Base-by-base conservation (phyloP, 305 asterid genomes). In the Rubia balearica region DNA sequence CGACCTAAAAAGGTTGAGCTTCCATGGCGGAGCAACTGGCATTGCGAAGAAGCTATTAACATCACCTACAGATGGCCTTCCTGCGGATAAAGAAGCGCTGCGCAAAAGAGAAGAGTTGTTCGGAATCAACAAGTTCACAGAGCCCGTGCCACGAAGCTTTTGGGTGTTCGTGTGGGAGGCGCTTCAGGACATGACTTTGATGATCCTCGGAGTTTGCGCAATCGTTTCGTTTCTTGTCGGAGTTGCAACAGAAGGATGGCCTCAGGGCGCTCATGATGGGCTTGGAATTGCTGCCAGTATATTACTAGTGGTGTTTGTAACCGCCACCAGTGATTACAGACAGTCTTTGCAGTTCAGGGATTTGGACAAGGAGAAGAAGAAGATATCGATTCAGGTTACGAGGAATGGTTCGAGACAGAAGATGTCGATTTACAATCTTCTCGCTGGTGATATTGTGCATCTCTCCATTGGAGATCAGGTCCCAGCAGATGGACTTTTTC, bases 391-490 rank as follows among this genome's bases (percentile, higher is more conserved):
- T 53, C 96, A 92, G 75, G 98, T 90, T 60, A 90, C 94, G 0
- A 83, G 98, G 70, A 77, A 85, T 4, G 95, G 95, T 1, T 92
- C 80, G 65, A 69, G 97, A 45, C 87, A 87, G 62, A 89, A 83
- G 81, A 81, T 86, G 87, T 92, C 98, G 0, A 89, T 92, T 61
- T 90, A 87, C 36, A 79, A 82, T 22, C 80, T 92, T 1, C 82
- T 92, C 9, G 86, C 98, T 0, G 98, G 98, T 6, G 98, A 92
- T 51, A 81, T 92, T 16, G 96, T 92, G 21, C 98, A 92, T 78
- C 95, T 92, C 55, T 82, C 88, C 0, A 89, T 92, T 17, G 98
- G 98, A 17, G 98, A 92, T 81, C 97, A 92, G 75, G 97, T 92
- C 77, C 98, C 98, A 4, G 90, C 98, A 0, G 98, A 92, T 70